Base-by-base conservation (phyloP, 441 rosid genomes). In the Flueggea neowawraea region DNA sequence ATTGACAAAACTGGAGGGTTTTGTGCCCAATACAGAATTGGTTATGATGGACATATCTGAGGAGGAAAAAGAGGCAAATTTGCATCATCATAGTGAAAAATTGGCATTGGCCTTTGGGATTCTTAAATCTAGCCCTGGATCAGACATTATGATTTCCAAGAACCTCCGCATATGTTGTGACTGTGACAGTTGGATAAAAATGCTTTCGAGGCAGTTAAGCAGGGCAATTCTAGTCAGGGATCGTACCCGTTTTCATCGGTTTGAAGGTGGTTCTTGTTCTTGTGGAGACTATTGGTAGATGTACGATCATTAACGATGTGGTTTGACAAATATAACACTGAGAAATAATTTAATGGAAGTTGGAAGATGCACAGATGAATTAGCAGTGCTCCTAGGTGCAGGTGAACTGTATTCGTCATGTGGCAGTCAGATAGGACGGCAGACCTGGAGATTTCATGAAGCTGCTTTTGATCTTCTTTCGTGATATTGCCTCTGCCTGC, bases 1-100 rank as follows among this genome's bases (percentile, higher is more conserved):
- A 41, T 61, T 55, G 54, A 73, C 83, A 0, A 86, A 80, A 79
- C 62, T 66, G 71, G 80, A 77, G 31, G 95, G 93, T 6, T 92
- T 80, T 71, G 75, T 81, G 54, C 80, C 86, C 16, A 69, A 73
- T 14, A 82, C 84, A 0, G 96, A 87, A 39, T 77, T 89, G 81
- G 96, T 86, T 70, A 72, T 83, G 76, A 87, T 92, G 95, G 95
- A 92, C 75, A 85, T 87, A 0, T 86, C 88, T 14, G 91, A 87
- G 69, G 96, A 87, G 73, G 98, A 91, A 76, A 91, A 83, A 71
- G 93, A 87, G 57, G 87, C 65, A 72, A 91, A 87, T 55, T 65
- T 87, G 82, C 69, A 68, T 68, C 70, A 71, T 63, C 98, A 91
- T 31, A 89, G 95, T 59, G 96, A 91, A 63, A 91, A 89, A 78